Base-by-base conservation (phyloP, 208 protist species). In the Acanthamoeba culbertsoni region DNA sequence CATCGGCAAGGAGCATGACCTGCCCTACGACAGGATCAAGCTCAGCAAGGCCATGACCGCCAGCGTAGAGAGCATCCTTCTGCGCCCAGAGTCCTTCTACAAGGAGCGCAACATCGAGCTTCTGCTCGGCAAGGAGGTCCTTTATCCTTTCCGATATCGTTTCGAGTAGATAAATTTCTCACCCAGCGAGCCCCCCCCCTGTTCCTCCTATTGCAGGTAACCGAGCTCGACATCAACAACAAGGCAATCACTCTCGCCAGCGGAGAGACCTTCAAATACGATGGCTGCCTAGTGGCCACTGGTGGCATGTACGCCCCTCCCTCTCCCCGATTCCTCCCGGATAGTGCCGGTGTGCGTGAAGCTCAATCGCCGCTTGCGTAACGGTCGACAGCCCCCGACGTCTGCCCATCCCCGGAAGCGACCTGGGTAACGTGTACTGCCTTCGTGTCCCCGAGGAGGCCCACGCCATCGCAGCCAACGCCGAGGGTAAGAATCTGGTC, bases 1-100 rank as follows among this genome's bases (percentile, higher is more conserved):
- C 12, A 31, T 96, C 31, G 40, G 31, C 51, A 95, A 93, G 65
- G 95, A 96, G 73, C 8, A 28, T 12, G 46, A 95, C 62, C 48
- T 96, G 53, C 95, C 95, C 26, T 95, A 95, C 86, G 94, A 95
- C 46, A 23, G 94, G 26, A 91, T 88, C 37, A 95, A 95, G 93
- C 55, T 95, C 33, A 95, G 92, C 90, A 95, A 95, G 91, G 92
- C 92, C 8, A 94, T 94, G 92, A 94, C 42, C 23, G 57, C 71
- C 92, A 75, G 42, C 0, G 28, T 55, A 5, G 92, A 94, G 0
- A 88, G 86, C 57, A 91, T 94, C 45, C 40, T 48, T 4, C 92
- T 94, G 55, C 63, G 92, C 10, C 35, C 45, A 14, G 79, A 94
- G 43, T 37, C 33, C 45, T 94, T 75, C 63, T 94, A 51, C 86